These are phyloP conservation scores for Peniophora sp. DNA, from an alignment of 1,284 basidiomycete genomes.

Conservation along the genomic window DNA sequence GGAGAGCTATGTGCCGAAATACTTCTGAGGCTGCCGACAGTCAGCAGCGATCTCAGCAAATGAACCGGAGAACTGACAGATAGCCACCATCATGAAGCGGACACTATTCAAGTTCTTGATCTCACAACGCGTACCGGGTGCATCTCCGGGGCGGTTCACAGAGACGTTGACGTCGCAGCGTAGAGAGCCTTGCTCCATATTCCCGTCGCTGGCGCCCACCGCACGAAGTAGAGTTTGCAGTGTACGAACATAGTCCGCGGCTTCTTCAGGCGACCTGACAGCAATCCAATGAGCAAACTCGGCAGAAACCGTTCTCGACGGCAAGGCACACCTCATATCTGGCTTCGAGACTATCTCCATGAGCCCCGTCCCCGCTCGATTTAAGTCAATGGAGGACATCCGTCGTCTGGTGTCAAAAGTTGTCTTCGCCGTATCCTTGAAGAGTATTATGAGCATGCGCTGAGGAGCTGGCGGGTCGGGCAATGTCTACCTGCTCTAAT, in stretches of 20 bases:
- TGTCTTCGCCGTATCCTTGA: slow-evolving; percentile 91
- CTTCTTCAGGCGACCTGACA: slow-evolving; percentile 81
- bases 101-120: slow-evolving; percentile 97
- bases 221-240: slow-evolving; percentile 79
- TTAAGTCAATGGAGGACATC: slow-evolving; percentile 76
- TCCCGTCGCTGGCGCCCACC: slow-evolving; percentile 87
- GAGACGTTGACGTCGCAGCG: slow-evolving; percentile 97
- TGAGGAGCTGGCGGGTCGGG: neutral
- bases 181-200: slow-evolving; percentile 96
- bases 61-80: slow-evolving; percentile 46
- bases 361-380: slow-evolving; percentile 82
- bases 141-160: slow-evolving; percentile 57
- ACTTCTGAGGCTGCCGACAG: slow-evolving; percentile 54
- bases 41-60: slow-evolving; percentile 1
- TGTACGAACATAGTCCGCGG: slow-evolving; percentile 80
- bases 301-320: slow-evolving; percentile 3
- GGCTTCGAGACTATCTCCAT: slow-evolving; percentile 97
- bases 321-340: slow-evolving; percentile 64
- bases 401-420: slow-evolving; percentile 52
- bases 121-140: slow-evolving; percentile 85
- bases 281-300: neutral
- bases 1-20: slow-evolving; percentile 58
- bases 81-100: slow-evolving; percentile 79
- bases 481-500: slow-evolving; percentile 76
- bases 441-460: slow-evolving; percentile 1